These are phyloP conservation scores for Boletus calvinii DNA, from an alignment of 1,284 basidiomycete species.

Conservation along the genomic window DNA sequence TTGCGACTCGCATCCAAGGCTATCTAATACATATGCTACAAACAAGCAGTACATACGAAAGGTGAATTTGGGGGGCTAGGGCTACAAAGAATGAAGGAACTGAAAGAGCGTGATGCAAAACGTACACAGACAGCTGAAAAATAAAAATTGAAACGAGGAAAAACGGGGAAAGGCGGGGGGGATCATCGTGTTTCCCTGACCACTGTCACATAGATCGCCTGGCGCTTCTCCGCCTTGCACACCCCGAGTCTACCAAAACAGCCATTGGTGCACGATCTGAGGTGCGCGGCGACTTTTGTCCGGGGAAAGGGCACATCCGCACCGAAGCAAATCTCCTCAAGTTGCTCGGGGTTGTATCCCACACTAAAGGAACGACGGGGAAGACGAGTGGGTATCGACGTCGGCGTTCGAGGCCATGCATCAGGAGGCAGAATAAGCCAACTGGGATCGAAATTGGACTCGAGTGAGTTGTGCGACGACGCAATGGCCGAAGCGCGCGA, in stretches of 20 bases:
- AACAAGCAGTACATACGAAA: neutral
- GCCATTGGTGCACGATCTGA: neutral
- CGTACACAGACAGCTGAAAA: no score
- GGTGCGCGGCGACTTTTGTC: neutral
- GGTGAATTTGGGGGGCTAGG: conserved; percentile 12
- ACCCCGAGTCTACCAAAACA: neutral
- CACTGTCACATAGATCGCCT: conserved; percentile 41
- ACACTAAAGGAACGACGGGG: conserved; percentile 6
- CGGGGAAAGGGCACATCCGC: neutral
- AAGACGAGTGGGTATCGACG: conserved; percentile 11
- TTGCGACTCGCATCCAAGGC: no score
- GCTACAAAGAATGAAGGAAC: conserved; percentile 21
- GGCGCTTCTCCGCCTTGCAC: conserved; percentile 10
- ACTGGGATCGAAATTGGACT: conserved; percentile 27
- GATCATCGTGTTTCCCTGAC: conserved; percentile 34
- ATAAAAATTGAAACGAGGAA: neutral
- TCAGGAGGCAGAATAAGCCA: conserved; percentile 9
- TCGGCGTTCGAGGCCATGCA: conserved; percentile 25
- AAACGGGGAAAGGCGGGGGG: no score
- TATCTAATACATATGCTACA: conserved; percentile 18
- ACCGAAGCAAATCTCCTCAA: neutral
- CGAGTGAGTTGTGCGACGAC: conserved; percentile 31
- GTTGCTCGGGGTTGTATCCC: neutral
- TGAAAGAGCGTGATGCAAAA: neutral
- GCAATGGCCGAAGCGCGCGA: conserved; percentile 31